Base-by-base conservation (phyloP, 352 stramenopile genomes). In the Phytophthora citrophthora region DNA sequence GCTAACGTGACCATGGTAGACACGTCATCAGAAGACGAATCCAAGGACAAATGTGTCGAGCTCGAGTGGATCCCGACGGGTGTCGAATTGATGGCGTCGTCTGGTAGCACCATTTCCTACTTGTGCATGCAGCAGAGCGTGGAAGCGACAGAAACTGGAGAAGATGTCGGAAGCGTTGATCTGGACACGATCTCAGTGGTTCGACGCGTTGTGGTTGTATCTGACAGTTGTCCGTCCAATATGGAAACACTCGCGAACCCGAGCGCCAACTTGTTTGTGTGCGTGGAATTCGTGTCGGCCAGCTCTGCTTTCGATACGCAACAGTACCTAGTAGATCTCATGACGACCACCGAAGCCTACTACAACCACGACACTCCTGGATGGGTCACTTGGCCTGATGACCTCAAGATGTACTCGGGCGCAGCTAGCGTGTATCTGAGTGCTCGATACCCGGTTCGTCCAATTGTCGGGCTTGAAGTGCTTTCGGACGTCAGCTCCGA, bases 251-350 rank as follows among this genome's bases (percentile, higher is more conserved):
- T 76, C n/a, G 44, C 52, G 29, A 76, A 70, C 16, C 59, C 70
- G 2, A 67, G 41, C 18, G 31, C 43, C 1, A 57, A 57, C 24
- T 59, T 73, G 1, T 68, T 75, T n/a, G 64, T 85, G 4, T 85
- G 76, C 36, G 59, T 32, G 8, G 52, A 68, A 11, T 78, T 55
- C 38, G 48, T 61, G 9, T 45, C 63, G 11, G 58, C 67, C 1
- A 67, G 32, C 3, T 26, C 51, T 3, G 57, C 64, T 4, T 61
- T 76, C 12, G n/a, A 57, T 7, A 64, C 54, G 0, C 52, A 72
- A 12, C 70, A 81, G 50, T 86, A 79, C 34, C 62, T 86, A 32
- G 76, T 76, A 3, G 77, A 86, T 52, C 41, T 86, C 47, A 70
- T 73, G 52, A 79, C 76, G 20, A 76, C 77, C 1, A 67, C 48